Base-by-base conservation (phyloP, 441 rosid genomes). In the Adansonia grandidieri region DNA sequence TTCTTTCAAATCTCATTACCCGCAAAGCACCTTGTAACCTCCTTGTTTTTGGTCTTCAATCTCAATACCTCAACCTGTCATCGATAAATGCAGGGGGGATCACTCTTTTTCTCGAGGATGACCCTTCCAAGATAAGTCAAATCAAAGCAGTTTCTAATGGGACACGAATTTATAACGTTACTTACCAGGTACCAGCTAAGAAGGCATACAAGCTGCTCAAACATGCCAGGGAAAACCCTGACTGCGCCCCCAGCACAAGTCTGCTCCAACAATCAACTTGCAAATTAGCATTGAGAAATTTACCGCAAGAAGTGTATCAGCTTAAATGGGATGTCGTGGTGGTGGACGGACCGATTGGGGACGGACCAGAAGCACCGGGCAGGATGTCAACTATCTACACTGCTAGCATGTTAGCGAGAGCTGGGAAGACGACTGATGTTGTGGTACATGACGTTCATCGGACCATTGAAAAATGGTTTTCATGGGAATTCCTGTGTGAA, bases 401-500 rank as follows among this genome's bases (percentile, higher is more conserved):
- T 10, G 89, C 93, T 61, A 83, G 92, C 47, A 70, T 86, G 75
- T 71, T 89, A 61, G 95, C 91, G 10, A 88, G 93, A 77, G 80
- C 80, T 58, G 88, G 87, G 82, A 77, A 84, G 40, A 77, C 80
- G 15, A 84, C 91, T 24, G 76, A 89, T 81, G 91, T 91, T 73
- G 51, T 86, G 2, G 92, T 91, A 71, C 94, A 89, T 77, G 92
- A 91, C 20, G 80, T 86, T 74, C 86, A 87, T 81, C 85, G 91
- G 57, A 89, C 87, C 0, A 84, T 80, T 51, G 93, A 91, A 81
- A 89, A 83, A 72, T 91, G 93, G 91, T 81, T 89, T 81, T 89
- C 92, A 13, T 83, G 91, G 92, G 95, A 91, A 37, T 91, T 91
- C 71, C 82, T 91, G 54, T 89, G 92, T 9, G 90, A 88, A 65